These are phyloP conservation scores for Lactifluus echinatus DNA, from an alignment of 768 basidiomycete species.

Conservation along the genomic window DNA sequence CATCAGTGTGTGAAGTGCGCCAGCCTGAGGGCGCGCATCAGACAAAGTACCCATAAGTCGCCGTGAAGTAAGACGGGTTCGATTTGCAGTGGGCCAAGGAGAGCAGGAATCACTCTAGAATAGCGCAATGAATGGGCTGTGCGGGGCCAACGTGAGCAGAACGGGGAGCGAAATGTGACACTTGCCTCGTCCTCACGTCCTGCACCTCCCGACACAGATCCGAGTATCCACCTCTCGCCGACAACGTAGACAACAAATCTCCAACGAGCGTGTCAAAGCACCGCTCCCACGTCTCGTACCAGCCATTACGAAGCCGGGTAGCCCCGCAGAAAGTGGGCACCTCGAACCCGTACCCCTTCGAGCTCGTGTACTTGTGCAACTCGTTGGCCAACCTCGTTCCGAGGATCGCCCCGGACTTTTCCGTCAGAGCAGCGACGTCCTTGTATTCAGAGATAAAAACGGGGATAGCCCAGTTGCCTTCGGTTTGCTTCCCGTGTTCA, in stretches of 20 bases:
- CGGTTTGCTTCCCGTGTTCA: slow-evolving; percentile 22
- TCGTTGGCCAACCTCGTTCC: slow-evolving; percentile 59
- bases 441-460: slow-evolving; percentile 74
- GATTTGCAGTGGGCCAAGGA: slow-evolving; percentile 49
- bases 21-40: not conserved
- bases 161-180: not conserved
- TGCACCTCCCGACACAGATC: slow-evolving; percentile 46
- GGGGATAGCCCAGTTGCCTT: slow-evolving; percentile 34
- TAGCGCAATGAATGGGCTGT: not conserved
- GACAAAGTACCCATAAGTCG: slow-evolving; percentile 61
- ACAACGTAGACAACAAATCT: slow-evolving; percentile 44
- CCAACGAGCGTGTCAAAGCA: slow-evolving; percentile 57
- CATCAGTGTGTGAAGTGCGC: not conserved
- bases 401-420: slow-evolving; percentile 38
- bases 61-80: slow-evolving; percentile 69
- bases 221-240: slow-evolving; percentile 33
- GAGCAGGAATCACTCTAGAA: slow-evolving; percentile 62
- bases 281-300: slow-evolving; percentile 62
- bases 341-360: slow-evolving; percentile 56
- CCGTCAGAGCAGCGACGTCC: slow-evolving; percentile 41
- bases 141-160: not conserved
- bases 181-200: slow-evolving; percentile 38
- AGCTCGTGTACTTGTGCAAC: slow-evolving; percentile 48
- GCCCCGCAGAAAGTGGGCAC: slow-evolving; percentile 72
- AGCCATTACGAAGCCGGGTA: slow-evolving; percentile 63